These are phyloP conservation scores for Trichoderma brevicompactum DNA, from an alignment of 2,329 filamentous ascomycete genomes.

Conservation along the genomic window DNA sequence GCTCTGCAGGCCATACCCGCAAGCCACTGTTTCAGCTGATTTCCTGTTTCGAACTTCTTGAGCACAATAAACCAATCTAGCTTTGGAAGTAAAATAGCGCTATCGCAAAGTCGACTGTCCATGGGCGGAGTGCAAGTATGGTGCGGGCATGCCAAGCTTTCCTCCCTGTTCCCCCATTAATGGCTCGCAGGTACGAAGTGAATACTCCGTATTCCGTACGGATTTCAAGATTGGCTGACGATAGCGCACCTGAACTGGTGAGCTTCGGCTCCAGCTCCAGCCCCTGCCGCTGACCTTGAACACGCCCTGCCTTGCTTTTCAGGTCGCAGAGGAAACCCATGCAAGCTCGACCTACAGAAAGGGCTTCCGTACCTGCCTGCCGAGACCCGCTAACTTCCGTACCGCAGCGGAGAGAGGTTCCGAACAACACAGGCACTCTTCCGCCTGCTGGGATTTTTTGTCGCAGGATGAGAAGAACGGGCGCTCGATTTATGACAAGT, in stretches of 20 bases:
- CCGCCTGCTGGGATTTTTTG: neutral
- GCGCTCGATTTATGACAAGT: neutral
- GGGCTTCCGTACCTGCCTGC: neutral
- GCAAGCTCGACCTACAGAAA: neutral
- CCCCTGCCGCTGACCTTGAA: neutral
- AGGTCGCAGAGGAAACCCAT: neutral
- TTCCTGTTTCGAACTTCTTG: neutral
- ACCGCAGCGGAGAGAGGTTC: neutral
- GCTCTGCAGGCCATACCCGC: neutral
- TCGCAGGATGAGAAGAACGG: neutral
- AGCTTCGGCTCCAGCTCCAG: neutral
- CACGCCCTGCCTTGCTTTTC: neutral
- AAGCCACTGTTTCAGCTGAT: neutral
- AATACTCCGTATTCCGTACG: neutral
- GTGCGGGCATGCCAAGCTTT: neutral
- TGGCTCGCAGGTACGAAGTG: neutral
- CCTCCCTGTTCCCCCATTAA: neutral
- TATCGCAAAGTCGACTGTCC: neutral
- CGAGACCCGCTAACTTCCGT: constrained; percentile 6
- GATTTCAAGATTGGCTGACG: neutral
- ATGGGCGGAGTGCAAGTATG: neutral
- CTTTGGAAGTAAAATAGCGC: neutral
- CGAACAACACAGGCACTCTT: neutral
- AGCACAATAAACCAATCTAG: neutral
- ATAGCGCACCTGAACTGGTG: neutral